A percentile compares a stretch with the other conserved stretches of the same genome.
Evolutionary conservation across 2,329 filamentous ascomycete genomes (phyloP).

Genomic region (Chrysosporium queenslandicum): DNA sequence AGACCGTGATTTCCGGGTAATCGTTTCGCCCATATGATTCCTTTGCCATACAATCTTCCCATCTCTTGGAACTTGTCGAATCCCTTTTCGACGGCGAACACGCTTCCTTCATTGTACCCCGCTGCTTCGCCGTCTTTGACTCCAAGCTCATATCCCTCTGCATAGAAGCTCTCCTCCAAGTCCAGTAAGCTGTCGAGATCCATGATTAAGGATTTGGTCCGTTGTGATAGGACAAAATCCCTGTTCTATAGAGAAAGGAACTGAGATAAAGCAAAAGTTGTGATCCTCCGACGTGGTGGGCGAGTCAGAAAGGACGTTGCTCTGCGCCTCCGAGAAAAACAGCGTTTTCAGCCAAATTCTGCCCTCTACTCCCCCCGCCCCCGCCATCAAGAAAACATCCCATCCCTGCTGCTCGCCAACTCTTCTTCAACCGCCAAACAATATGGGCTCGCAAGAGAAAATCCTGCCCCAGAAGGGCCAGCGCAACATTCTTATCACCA

Average conservation of each 20-base stretch:
- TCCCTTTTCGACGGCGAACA: constrained; percentile 82
- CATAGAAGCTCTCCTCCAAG: constrained; percentile 63
- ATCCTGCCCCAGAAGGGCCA: constrained; percentile 47
- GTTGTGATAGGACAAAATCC: neutral
- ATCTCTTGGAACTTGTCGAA: constrained; percentile 85
- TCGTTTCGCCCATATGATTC: constrained; percentile 73
- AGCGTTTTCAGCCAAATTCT: too few species aligned
- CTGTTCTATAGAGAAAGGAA: neutral
- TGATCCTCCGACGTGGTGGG: neutral
- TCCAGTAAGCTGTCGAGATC: constrained; percentile 49
- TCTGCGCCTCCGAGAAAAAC: neutral
- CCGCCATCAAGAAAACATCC: constrained; percentile 5
- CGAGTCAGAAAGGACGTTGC: constrained; percentile 2
- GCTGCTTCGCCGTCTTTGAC: constrained; percentile 62
- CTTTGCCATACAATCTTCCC: constrained; percentile 66
- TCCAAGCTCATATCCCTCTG: constrained; percentile 69
- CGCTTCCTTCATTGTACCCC: constrained; percentile 76
- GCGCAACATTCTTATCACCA: constrained; percentile 82
- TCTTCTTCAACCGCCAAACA: neutral
- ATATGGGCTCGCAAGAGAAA: constrained; percentile 17
- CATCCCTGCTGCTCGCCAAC: neutral
- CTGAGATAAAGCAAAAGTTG: neutral
- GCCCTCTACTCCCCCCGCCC: constrained; percentile 10
- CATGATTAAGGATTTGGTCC: constrained; percentile 22
- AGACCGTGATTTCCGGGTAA: constrained; percentile 34